phyloP scores from a whole-genome alignment of 2,329 filamentous ascomycete genomes.

The Bipolaris oryzae region DNA sequence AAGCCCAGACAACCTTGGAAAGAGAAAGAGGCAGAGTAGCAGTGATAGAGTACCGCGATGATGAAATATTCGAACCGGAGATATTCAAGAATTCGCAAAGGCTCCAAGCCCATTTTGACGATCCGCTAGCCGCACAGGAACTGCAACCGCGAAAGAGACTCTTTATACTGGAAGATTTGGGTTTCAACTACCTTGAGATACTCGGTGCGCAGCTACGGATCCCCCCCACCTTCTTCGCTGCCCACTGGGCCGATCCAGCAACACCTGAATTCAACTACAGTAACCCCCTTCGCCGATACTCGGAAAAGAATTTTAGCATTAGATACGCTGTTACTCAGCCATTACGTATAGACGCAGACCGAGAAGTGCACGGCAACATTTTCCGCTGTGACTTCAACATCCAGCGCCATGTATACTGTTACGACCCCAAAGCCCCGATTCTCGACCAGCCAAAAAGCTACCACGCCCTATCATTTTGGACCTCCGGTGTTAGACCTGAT shows the following conservation, averaged over 20 bases:
- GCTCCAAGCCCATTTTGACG: background rate
- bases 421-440: conserved; percentile 7
- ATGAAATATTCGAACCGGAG: background rate
- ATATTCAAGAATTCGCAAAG: conserved; percentile 2
- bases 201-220: conserved; percentile 11
- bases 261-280: conserved; percentile 17
- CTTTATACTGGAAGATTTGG: background rate
- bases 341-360: conserved; percentile 7
- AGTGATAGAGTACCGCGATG: conserved; percentile 3
- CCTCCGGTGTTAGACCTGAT: background rate
- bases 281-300: conserved; percentile 10
- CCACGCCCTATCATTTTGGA: conserved; percentile 18
- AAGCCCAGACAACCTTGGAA: conserved; percentile 1
- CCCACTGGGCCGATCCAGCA: conserved; percentile 18
- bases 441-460: conserved; percentile 16
- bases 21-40: conserved; percentile 6
- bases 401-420: conserved; percentile 12
- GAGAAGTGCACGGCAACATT: background rate
- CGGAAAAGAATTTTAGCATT: conserved; percentile 6
- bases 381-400: conserved; percentile 15
- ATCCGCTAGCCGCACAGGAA: background rate
- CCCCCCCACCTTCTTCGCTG: conserved; percentile 17
- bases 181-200: background rate
- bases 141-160: background rate
- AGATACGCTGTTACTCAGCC: conserved; percentile 11